Conservation (phyloP, 768 basidiomycete genomes). For the Leccinellum luteum region DNA sequence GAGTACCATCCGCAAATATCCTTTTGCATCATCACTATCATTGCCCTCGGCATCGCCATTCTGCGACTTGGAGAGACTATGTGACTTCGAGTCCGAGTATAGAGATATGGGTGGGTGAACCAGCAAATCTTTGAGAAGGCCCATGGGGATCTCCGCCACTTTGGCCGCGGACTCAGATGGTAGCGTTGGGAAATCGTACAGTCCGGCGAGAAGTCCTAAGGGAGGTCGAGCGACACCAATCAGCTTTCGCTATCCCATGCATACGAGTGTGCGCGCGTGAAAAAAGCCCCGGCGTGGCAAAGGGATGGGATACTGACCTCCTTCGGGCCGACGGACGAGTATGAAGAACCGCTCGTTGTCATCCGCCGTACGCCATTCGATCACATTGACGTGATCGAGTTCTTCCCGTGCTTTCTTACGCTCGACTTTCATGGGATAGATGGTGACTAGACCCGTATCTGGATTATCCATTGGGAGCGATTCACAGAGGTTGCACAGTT, state of each 20-base stretch:
- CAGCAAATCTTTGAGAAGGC: conserved; percentile 42
- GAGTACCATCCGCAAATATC: conserved; percentile 36
- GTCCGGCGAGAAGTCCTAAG: conserved; percentile 83
- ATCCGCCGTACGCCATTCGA: conserved; percentile 63
- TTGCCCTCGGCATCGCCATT: neutral
- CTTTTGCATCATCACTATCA: neutral
- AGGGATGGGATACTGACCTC: conserved; percentile 48
- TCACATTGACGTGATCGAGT: conserved; percentile 77
- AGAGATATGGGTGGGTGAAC: conserved; percentile 24
- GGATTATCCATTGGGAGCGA: conserved; percentile 40
- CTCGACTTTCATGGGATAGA: conserved; percentile 85
- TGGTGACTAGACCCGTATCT: conserved; percentile 45
- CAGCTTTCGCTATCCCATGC: neutral
- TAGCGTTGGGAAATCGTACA: conserved; percentile 82
- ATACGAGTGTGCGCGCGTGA: neutral
- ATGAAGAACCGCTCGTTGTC: conserved; percentile 60
- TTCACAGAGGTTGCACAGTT: conserved; percentile 67
- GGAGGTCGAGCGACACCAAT: neutral
- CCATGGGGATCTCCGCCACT: conserved; percentile 32
- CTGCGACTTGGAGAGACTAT: neutral
- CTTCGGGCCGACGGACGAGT: conserved; percentile 78
- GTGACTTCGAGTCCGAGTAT: conserved; percentile 2
- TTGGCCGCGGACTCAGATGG: conserved; percentile 39
- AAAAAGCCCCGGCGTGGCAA: neutral
- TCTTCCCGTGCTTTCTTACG: conserved; percentile 86